phyloP scores from a whole-genome alignment of 1,284 basidiomycete species.

The Rhizoctonia solani region DNA sequence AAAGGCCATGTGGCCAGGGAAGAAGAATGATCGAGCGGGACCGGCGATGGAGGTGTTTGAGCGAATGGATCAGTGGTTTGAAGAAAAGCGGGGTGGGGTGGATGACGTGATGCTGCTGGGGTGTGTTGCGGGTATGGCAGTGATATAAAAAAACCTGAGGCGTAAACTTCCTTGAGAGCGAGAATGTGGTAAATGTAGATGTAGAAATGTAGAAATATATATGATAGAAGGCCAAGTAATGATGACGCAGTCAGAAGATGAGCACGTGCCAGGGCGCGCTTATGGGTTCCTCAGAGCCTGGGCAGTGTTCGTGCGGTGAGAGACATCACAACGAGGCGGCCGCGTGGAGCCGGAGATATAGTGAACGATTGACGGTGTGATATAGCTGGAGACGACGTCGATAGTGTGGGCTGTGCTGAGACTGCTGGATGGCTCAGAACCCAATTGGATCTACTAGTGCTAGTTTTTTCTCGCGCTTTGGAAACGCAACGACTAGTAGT shows the following conservation, averaged over 20 bases:
- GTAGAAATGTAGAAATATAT: not conserved
- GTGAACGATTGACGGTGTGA: not conserved
- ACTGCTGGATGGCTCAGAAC: constrained; percentile 24
- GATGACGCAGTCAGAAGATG: not conserved
- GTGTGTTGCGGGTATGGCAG: constrained; percentile 59
- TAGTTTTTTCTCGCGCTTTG: constrained; percentile 27
- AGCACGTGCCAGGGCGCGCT: no score
- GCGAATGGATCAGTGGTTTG: constrained; percentile 67
- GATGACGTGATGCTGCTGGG: constrained; percentile 70
- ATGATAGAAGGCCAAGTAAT: not conserved
- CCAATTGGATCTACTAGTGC: no score
- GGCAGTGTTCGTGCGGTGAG: not conserved
- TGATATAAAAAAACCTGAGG: not conserved
- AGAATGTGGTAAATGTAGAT: not conserved
- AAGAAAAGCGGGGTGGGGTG: constrained; percentile 57
- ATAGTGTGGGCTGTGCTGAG: no score
- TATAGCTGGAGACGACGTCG: not conserved
- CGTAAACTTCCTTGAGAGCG: no score
- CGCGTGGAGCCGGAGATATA: not conserved
- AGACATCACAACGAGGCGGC: not conserved
- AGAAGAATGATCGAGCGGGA: constrained; percentile 57
- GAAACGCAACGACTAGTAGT: not conserved
- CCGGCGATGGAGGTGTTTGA: constrained; percentile 69
- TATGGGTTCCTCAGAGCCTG: not conserved
- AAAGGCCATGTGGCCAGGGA: constrained; percentile 78